Base-by-base conservation (phyloP, 2,329 filamentous ascomycete species). In the Penicillium sclerotiorum region DNA sequence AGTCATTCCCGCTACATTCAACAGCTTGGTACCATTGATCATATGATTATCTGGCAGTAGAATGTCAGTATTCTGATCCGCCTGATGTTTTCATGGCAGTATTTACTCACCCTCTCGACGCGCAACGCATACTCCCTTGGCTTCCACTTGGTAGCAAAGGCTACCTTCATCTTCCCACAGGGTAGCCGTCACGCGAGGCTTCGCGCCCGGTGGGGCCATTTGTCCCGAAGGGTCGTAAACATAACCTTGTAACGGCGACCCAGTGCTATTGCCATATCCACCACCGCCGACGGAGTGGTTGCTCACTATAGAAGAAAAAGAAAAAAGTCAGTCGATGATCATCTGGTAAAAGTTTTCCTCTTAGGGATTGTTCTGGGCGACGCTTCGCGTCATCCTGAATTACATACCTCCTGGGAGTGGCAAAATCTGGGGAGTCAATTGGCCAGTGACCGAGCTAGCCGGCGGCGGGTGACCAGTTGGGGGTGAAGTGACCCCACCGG, bases 141-240 rank as follows among this genome's bases (percentile, higher is more conserved):
- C 93, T 72, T 97, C 94, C 1, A 97, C 94, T 70, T 97, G 94
- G 69, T 97, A 99, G 75, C 94, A 99, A 23, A 97, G 78, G 67
- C 91, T 97, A 27, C 94, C 94, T 68, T 99, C 94, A 60, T 99
- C 94, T 77, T 97, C 94, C 94, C 94, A 99, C 20, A 99, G 73
- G 0, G 94, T 99, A 8, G 94, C 94, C 4, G 94, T 97, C 22
- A 99, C 94, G 55, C 93, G 82, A 17, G 94, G 94, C 77, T 97
- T 97, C 84, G 96, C 95, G 23, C 93, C 93, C 3, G 89, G 89
- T 8, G 94, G 94, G 15, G 91, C 89, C 52, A 95, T 77, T 71
- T 97, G 94, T 8, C 94, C 94, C n/a, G 90, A 95, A 7, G 86
- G 88, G 68, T 97, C 94, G 66, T 88, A 91, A 15, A 74, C 65